Percentiles rank a stretch among this genome's conserved stretches.
Conservation (phyloP, 2,329 filamentous ascomycete genomes). For the Keithomyces neogunnii region DNA sequence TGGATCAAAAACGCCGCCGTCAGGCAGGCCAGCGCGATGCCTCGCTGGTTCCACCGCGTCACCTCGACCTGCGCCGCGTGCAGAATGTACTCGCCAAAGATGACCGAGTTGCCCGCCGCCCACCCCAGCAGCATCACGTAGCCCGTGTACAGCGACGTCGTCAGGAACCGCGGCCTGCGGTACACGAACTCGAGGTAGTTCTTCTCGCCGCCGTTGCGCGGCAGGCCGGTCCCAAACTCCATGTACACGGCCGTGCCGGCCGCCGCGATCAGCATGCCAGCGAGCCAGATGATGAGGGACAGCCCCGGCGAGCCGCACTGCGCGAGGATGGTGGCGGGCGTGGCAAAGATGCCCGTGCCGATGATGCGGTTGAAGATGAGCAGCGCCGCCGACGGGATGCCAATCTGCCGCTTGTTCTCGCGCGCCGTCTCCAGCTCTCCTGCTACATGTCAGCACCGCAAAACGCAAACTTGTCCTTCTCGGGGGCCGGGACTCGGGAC, state of each 20-base stretch:
- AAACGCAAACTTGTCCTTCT: no score
- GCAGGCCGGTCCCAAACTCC: slow-evolving; percentile 58
- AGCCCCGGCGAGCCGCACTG: slow-evolving; percentile 54
- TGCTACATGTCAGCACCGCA: not conserved
- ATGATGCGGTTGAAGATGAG: slow-evolving; percentile 59
- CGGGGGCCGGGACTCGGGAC: not conserved
- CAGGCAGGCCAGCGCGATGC: slow-evolving; percentile 57
- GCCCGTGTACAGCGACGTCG: slow-evolving; percentile 50
- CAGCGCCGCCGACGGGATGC: slow-evolving; percentile 45
- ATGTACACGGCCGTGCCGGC: slow-evolving; percentile 57
- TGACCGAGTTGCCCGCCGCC: slow-evolving; percentile 58
- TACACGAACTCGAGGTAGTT: slow-evolving; percentile 60
- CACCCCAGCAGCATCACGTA: slow-evolving; percentile 58
- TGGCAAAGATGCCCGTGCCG: slow-evolving; percentile 59
- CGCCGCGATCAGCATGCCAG: slow-evolving; percentile 51
- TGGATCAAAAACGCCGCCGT: slow-evolving; percentile 58
- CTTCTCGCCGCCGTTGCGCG: slow-evolving; percentile 57
- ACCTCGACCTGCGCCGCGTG: slow-evolving; percentile 55
- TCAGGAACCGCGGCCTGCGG: slow-evolving; percentile 51
- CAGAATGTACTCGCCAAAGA: slow-evolving; percentile 64
- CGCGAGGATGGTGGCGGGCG: slow-evolving; percentile 47
- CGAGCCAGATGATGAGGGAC: slow-evolving; percentile 54
- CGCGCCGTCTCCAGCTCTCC: slow-evolving; percentile 29
- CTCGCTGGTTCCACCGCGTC: slow-evolving; percentile 58
- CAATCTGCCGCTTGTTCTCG: slow-evolving; percentile 46